Evolutionary conservation across 768 basidiomycete species (phyloP).

Genomic region (Lactarius tabidus): DNA sequence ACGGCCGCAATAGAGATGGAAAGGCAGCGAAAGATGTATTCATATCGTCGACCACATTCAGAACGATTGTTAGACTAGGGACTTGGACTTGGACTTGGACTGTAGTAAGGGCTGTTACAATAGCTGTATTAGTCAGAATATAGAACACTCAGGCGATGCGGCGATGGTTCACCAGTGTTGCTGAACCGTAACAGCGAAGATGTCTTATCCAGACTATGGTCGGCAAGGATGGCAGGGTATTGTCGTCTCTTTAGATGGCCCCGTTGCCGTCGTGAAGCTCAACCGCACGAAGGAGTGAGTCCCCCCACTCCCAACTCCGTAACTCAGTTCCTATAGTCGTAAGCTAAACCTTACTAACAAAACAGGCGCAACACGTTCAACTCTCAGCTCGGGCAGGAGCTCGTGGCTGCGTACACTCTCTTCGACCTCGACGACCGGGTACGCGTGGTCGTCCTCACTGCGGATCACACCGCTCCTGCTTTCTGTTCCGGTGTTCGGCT

Average conservation of each 20-base stretch:
- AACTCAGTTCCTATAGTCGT: not conserved
- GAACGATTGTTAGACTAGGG: not conserved
- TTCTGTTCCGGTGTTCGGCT: slow-evolving; percentile 52
- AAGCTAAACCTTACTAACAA: not conserved
- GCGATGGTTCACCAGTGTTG: not conserved
- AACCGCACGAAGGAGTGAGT: slow-evolving; percentile 48
- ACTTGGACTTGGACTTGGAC: too few species aligned
- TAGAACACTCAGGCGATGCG: too few species aligned
- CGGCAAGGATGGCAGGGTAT: slow-evolving; percentile 39
- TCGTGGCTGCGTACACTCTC: slow-evolving; percentile 42
- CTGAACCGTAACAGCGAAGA: not conserved
- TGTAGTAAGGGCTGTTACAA: too few species aligned
- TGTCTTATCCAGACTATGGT: slow-evolving; percentile 21
- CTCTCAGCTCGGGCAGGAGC: slow-evolving; percentile 34
- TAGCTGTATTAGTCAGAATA: not conserved
- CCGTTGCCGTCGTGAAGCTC: slow-evolving; percentile 42
- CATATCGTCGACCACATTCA: not conserved
- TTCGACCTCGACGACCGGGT: slow-evolving; percentile 52
- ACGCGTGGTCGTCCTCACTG: slow-evolving; percentile 48
- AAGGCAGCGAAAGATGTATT: not conserved
- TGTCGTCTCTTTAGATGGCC: slow-evolving; percentile 41
- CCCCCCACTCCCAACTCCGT: not conserved
- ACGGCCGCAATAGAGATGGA: slow-evolving; percentile 13
- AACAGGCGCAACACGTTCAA: slow-evolving; percentile 47
- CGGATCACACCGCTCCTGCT: slow-evolving; percentile 48